A percentile compares a stretch with the other conserved stretches of the same genome.
These are phyloP conservation scores for Beauveria asiatica DNA, from an alignment of 2,329 filamentous ascomycete genomes.

Conservation along the genomic window DNA sequence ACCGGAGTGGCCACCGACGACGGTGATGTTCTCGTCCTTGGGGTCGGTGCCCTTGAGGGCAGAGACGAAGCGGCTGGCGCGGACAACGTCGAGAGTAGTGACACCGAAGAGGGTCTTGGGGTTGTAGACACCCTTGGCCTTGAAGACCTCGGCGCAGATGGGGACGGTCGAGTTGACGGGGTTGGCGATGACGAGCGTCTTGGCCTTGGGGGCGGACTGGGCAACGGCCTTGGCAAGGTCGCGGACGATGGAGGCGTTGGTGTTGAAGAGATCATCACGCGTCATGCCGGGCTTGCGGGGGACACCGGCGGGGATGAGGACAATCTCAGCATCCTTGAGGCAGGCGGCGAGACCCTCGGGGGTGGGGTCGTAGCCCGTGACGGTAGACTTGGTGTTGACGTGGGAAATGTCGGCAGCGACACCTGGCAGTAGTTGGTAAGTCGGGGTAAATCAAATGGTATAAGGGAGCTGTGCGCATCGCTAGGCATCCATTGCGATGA, in stretches of 20 bases:
- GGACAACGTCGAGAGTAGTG: slow-evolving; percentile 97
- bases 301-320: slow-evolving; percentile 96
- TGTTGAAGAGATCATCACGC: slow-evolving; percentile 99
- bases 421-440: slow-evolving; percentile 45
- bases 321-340: slow-evolving; percentile 83
- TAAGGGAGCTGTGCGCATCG: not conserved
- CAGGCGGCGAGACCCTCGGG: slow-evolving; percentile 66
- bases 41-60: slow-evolving; percentile 89
- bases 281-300: slow-evolving; percentile 99
- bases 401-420: slow-evolving; percentile 97
- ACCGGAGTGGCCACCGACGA: slow-evolving; percentile 94
- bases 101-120: slow-evolving; percentile 98
- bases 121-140: slow-evolving; percentile 93
- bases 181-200: slow-evolving; percentile 97
- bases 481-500: not conserved
- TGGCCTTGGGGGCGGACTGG: slow-evolving; percentile 80
- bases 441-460: not conserved
- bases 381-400: slow-evolving; percentile 97
- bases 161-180: slow-evolving; percentile 99
- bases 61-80: slow-evolving; percentile 94
- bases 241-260: slow-evolving; percentile 98
- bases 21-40: slow-evolving; percentile 85
- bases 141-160: slow-evolving; percentile 95
- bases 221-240: slow-evolving; percentile 94
- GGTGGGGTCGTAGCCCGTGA: slow-evolving; percentile 80